Evolutionary conservation across 2,329 filamentous ascomycete genomes (phyloP).

Genomic region (Colletotrichum tabaci): DNA sequence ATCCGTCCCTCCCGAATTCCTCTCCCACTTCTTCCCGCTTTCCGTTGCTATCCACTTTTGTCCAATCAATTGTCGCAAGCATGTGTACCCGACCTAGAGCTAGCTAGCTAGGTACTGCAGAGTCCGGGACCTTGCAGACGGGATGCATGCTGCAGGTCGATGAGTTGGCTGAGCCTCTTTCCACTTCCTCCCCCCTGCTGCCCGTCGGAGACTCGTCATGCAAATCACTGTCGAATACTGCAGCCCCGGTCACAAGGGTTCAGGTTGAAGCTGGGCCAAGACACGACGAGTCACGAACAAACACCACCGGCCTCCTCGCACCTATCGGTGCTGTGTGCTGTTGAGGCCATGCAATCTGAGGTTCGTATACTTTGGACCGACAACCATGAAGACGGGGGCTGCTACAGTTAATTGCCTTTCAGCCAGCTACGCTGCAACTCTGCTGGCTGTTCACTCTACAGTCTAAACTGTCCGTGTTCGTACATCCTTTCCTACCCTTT

Average conservation of each 20-base stretch:
- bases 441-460: not conserved
- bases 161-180: not conserved
- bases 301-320: not conserved
- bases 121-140: slow-evolving; percentile 11
- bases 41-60: not conserved
- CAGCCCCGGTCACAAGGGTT: not conserved
- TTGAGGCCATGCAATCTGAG: not conserved
- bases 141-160: slow-evolving; percentile 6
- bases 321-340: not conserved
- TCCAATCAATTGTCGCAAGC: slow-evolving; percentile 16
- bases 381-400: slow-evolving; percentile 1
- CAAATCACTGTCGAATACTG: not conserved
- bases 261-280: slow-evolving; percentile 5
- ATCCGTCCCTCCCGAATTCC: slow-evolving; percentile 17
- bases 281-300: slow-evolving; percentile 7
- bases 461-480: too few relatives aligned
- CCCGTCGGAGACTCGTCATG: slow-evolving; percentile 3
- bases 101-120: not conserved
- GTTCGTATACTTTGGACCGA: not conserved
- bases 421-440: not conserved
- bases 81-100: not conserved
- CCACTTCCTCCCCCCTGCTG: not conserved
- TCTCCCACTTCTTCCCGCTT: slow-evolving; percentile 2
- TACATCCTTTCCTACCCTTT: not conserved
- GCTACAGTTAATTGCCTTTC: not conserved